Evolutionary conservation across 176 grass and related monocot species (phyloP).

Genomic region (Carex kokanica): DNA sequence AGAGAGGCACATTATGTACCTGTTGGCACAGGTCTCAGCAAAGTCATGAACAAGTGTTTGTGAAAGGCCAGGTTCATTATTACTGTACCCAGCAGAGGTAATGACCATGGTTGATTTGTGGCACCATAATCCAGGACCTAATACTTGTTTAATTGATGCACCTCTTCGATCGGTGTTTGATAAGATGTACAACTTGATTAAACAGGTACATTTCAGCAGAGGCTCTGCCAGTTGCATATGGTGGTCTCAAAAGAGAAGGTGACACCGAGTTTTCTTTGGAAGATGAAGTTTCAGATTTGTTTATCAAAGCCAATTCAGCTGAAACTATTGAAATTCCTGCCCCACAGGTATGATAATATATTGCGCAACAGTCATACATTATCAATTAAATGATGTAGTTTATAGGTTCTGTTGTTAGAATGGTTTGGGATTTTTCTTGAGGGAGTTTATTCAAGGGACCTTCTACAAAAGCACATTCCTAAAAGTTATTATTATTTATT

Average conservation of each 20-base stretch:
- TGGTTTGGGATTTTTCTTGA: neutral
- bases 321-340: conserved; percentile 65
- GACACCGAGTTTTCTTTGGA: conserved; percentile 51
- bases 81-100: neutral
- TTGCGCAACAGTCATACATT: neutral
- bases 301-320: conserved; percentile 52
- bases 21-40: neutral
- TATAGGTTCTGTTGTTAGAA: neutral
- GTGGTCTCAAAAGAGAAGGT: conserved; percentile 69
- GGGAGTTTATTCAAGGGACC: neutral
- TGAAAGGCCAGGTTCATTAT: neutral
- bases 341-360: conserved; percentile 38
- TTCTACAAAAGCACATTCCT: neutral
- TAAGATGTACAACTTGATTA: neutral
- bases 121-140: neutral
- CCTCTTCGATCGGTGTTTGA: neutral
- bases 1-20: neutral
- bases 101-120: neutral
- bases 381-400: neutral
- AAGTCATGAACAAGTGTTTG: neutral
- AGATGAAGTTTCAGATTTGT: conserved; percentile 48
- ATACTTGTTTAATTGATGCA: conserved; percentile 8
- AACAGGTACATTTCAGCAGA: conserved; percentile 78
- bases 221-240: conserved; percentile 73
- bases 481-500: neutral